Conservation (phyloP, 345 rosid genomes). For the Turnera subulata region DNA sequence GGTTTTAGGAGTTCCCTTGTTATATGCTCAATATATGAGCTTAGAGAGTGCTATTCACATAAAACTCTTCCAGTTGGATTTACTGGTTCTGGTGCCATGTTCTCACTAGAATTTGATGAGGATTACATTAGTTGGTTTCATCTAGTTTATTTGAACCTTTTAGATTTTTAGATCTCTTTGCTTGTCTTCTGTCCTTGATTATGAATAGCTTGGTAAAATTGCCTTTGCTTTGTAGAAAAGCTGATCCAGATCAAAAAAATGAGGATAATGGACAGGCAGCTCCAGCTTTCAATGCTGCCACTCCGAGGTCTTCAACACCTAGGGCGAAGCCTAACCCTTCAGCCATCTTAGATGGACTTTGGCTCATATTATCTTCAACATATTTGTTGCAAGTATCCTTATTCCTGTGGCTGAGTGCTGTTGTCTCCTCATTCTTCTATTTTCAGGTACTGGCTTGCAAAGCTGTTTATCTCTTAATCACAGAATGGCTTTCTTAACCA, state of each 20-base stretch:
- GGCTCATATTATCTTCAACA: constrained; percentile 69
- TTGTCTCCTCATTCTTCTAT: constrained; percentile 91
- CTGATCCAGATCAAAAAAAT: constrained; percentile 38
- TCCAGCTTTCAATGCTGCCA: constrained; percentile 30
- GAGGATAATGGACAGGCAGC: constrained; percentile 32
- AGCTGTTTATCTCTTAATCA: too few relatives aligned
- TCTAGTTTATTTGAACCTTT: not conserved
- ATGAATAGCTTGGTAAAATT: constrained; percentile 10
- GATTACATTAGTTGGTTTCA: not conserved
- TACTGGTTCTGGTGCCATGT: too few relatives aligned
- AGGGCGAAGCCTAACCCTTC: constrained; percentile 52
- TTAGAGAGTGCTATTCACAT: too few relatives aligned
- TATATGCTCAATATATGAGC: too few relatives aligned
- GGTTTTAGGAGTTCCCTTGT: too few relatives aligned
- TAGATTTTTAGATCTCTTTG: not conserved
- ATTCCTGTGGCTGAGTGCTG: constrained; percentile 95
- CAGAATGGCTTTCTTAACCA: not conserved
- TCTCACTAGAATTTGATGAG: too few relatives aligned
- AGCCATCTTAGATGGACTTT: constrained; percentile 76
- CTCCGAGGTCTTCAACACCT: constrained; percentile 49
- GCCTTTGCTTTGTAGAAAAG: constrained; percentile 36
- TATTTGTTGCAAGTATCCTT: constrained; percentile 72
- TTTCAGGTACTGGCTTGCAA: constrained; percentile 85
- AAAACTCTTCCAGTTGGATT: too few relatives aligned
- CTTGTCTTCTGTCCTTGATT: not conserved